phyloP scores from a whole-genome alignment of 768 basidiomycete species.

The Mycena kentingensis region DNA sequence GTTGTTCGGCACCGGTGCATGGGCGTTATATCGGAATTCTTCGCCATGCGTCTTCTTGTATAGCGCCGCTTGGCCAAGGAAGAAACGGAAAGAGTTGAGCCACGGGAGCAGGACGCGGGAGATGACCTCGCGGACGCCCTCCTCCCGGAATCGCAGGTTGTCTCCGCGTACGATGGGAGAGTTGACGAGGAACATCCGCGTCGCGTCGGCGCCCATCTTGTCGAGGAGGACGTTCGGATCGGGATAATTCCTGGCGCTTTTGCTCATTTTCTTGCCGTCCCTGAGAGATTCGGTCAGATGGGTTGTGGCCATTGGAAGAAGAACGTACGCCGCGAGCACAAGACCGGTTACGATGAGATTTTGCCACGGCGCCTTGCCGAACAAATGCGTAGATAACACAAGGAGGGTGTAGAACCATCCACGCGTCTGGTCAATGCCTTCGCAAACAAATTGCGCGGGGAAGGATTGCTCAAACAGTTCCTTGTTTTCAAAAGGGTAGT shows the following conservation, averaged over 20 bases:
- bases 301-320: background rate
- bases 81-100: constrained; percentile 99
- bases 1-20: constrained; percentile 80
- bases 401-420: constrained; percentile 99
- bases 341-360: constrained; percentile 96
- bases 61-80: constrained; percentile 90
- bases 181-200: constrained; percentile 98
- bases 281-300: constrained; percentile 38
- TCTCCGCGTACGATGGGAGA: constrained; percentile 98
- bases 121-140: constrained; percentile 95
- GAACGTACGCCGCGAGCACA: constrained; percentile 85
- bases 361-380: constrained; percentile 94
- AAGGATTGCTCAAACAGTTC: constrained; percentile 81
- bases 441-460: constrained; percentile 96
- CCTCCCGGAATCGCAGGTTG: constrained; percentile 96
- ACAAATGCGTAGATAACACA: constrained; percentile 94
- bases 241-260: constrained; percentile 94
- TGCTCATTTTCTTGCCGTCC: constrained; percentile 99
- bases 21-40: constrained; percentile 86
- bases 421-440: constrained; percentile 98
- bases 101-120: constrained; percentile 96
- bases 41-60: constrained; percentile 77
- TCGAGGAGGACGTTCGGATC: constrained; percentile 91
- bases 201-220: constrained; percentile 93
- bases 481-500: constrained; percentile 98